phyloP scores from a whole-genome alignment of 169 alveolate species.

The Eimeria praecox region DNA sequence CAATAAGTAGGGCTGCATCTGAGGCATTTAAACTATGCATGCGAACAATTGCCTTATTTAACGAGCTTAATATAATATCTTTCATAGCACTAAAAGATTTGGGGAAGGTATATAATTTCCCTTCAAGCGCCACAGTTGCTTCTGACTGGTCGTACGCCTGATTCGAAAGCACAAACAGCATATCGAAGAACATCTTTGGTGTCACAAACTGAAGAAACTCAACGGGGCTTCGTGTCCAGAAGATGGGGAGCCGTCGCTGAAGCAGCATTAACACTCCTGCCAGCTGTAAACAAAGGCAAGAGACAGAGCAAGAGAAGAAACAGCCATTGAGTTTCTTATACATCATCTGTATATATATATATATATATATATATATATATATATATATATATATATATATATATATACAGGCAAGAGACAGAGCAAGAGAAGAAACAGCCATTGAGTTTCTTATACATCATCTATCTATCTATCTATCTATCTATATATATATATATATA shows the following conservation, averaged over 20 bases:
- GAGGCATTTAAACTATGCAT: slow-evolving; percentile 66
- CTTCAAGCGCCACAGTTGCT: slow-evolving; percentile 34
- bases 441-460: not conserved
- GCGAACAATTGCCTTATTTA: slow-evolving; percentile 47
- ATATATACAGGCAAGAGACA: not conserved
- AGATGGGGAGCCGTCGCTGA: slow-evolving; percentile 53
- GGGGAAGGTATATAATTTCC: slow-evolving; percentile 71
- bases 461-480: no score
- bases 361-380: no score
- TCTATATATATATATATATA: no score
- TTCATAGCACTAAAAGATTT: slow-evolving; percentile 39
- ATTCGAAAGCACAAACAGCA: slow-evolving; percentile 6
- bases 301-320: not conserved
- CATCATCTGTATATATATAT: not conserved
- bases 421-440: not conserved
- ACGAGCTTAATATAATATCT: slow-evolving; percentile 29
- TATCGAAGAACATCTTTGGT: slow-evolving; percentile 74
- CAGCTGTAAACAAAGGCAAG: slow-evolving; percentile 3
- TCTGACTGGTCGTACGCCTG: slow-evolving; percentile 57
- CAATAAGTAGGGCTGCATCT: slow-evolving; percentile 51
- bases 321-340: no score
- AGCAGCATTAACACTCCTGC: slow-evolving; percentile 63
- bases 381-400: no score
- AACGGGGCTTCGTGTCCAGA: slow-evolving; percentile 55
- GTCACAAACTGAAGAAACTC: slow-evolving; percentile 57